A percentile compares a stretch with the other conserved stretches of the same genome.
These are phyloP conservation scores for Coemansia sp. DNA, from an alignment of 192 early-diverging fungal species.

Conservation along the genomic window DNA sequence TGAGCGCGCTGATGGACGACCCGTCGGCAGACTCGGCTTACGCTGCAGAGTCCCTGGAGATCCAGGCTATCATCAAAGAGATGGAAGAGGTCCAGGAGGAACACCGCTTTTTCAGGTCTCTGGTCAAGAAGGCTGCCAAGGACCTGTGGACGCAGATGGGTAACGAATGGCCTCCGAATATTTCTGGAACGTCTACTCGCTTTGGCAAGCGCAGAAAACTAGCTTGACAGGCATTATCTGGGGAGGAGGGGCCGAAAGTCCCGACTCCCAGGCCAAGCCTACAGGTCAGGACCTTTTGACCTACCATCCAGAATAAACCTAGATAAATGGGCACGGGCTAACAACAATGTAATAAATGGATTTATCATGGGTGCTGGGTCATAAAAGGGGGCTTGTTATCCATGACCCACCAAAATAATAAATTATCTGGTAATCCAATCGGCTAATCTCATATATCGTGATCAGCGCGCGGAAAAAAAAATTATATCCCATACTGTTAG, in stretches of 20 bases:
- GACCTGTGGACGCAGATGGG: conserved; percentile 47
- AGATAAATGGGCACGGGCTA: too few relatives aligned
- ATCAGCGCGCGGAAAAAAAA: background rate
- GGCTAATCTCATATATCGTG: background rate
- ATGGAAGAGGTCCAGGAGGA: conserved; percentile 46
- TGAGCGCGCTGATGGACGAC: background rate
- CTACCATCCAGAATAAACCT: too few relatives aligned
- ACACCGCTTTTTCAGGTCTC: conserved; percentile 23
- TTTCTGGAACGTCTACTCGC: conserved; percentile 24
- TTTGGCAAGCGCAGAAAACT: conserved; percentile 48
- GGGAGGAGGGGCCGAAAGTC: too few relatives aligned
- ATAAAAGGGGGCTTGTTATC: too few relatives aligned
- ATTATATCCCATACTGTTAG: background rate
- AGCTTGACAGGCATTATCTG: conserved; percentile 11
- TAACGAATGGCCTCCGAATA: conserved; percentile 49
- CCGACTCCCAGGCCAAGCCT: too few relatives aligned
- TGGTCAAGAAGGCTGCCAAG: conserved; percentile 39
- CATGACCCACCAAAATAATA: too few relatives aligned
- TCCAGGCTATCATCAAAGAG: conserved; percentile 17
- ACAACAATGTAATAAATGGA: too few relatives aligned
- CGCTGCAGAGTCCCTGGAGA: conserved; percentile 3
- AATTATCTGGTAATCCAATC: too few relatives aligned
- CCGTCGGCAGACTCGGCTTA: background rate
- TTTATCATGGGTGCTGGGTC: too few relatives aligned
- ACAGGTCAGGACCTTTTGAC: too few relatives aligned